Evolutionary conservation across 2,329 filamentous ascomycete genomes (phyloP).

Genomic region (Blumeria graminis): DNA sequence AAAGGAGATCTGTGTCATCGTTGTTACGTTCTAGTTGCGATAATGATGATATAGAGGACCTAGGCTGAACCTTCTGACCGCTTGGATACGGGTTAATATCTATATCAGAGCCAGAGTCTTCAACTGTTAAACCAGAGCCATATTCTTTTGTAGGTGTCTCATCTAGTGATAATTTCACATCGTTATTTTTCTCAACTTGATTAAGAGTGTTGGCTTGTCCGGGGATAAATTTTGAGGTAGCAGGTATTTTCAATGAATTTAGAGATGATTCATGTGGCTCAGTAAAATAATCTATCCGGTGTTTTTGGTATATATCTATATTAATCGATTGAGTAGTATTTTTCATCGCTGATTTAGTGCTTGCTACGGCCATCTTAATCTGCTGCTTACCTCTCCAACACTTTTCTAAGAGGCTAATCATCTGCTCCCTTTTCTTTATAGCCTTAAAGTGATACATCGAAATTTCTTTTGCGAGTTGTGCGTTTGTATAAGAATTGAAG

Average conservation of each 20-base stretch:
- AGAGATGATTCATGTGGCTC: neutral
- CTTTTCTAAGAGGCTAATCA: constrained; percentile 43
- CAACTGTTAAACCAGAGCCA: neutral
- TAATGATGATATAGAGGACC: neutral
- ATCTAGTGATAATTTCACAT: neutral
- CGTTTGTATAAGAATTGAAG: constrained; percentile 35
- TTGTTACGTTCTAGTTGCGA: neutral
- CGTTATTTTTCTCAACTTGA: neutral
- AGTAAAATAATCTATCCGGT: neutral
- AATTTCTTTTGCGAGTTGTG: constrained; percentile 36
- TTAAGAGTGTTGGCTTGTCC: neutral
- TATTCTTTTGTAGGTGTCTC: neutral
- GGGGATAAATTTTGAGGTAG: neutral
- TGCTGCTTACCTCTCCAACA: constrained; percentile 41
- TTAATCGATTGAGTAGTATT: neutral
- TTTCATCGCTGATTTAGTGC: constrained; percentile 9
- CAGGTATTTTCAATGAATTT: neutral
- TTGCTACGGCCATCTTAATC: constrained; percentile 9
- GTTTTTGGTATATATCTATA: constrained; percentile 12
- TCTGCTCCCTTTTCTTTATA: constrained; percentile 39
- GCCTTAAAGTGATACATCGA: constrained; percentile 47
- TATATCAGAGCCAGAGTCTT: neutral
- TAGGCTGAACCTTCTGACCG: neutral
- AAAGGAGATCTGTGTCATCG: constrained; percentile 17
- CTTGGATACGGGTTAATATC: neutral